Percentiles rank a stretch among this genome's conserved stretches.
These are phyloP conservation scores for Crithidia mellificae DNA, from an alignment of 208 protist species.

Conservation along the genomic window DNA sequence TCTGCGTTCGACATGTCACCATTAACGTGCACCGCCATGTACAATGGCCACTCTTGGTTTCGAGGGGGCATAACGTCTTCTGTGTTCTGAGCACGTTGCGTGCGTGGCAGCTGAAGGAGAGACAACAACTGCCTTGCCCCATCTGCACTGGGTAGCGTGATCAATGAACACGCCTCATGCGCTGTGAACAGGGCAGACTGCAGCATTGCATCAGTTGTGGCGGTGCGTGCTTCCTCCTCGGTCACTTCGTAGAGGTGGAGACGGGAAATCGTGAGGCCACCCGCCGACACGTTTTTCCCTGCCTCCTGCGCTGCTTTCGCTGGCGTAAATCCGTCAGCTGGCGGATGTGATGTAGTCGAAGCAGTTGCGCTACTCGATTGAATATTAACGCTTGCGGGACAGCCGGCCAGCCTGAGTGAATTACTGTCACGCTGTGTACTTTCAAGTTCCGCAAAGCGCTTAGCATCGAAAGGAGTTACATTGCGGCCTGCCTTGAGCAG, in stretches of 20 bases:
- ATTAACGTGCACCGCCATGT: conserved; percentile 36
- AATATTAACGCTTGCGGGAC: too few species aligned
- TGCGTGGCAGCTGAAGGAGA: conserved; percentile 19
- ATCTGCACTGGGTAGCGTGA: conserved; percentile 3
- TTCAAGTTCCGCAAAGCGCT: conserved; percentile 14
- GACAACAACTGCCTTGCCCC: conserved; percentile 10
- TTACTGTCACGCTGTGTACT: neutral
- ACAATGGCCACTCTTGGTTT: conserved; percentile 13
- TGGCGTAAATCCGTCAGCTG: too few species aligned
- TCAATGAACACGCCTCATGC: neutral
- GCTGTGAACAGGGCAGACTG: neutral
- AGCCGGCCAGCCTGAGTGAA: too few species aligned
- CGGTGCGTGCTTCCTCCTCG: neutral
- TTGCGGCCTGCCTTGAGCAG: conserved; percentile 46
- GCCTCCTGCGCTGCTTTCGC: neutral
- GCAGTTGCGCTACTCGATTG: too few species aligned
- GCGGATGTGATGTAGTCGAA: too few species aligned
- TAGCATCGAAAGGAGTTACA: conserved; percentile 48
- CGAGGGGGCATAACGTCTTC: neutral
- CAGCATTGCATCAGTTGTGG: neutral
- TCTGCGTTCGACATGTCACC: conserved; percentile 14
- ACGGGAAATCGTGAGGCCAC: neutral
- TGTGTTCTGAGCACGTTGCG: neutral
- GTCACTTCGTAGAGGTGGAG: neutral
- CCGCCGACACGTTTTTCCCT: neutral